A percentile compares a stretch with the other conserved stretches of the same genome.
phyloP scores from a whole-genome alignment of 176 grass and related monocot genomes.

The Olyra latifolia region DNA sequence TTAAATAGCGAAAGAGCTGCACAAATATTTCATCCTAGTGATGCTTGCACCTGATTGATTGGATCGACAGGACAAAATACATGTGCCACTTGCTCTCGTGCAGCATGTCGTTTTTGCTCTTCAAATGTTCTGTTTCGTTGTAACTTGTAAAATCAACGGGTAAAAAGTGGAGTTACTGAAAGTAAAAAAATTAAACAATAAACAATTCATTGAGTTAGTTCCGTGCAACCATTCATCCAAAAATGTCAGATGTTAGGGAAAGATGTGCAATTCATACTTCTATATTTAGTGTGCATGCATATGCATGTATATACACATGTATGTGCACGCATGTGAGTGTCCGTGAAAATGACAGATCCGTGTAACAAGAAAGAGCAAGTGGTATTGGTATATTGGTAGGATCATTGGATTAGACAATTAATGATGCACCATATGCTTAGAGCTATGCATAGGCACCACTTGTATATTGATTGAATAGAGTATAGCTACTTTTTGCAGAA shows the following conservation, averaged over 20 bases:
- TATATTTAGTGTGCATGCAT: background rate
- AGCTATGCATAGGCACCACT: background rate
- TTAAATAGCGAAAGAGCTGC: conserved; percentile 28
- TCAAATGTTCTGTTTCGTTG: conserved; percentile 15
- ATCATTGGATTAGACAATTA: conserved; percentile 6
- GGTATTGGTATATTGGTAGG: background rate
- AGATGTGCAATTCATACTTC: background rate
- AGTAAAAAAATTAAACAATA: background rate
- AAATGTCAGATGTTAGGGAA: conserved; percentile 1
- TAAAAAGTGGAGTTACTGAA: conserved; percentile 1
- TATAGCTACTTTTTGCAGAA: conserved; percentile 11
- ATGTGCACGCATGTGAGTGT: conserved; percentile 12
- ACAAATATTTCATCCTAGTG: conserved; percentile 9
- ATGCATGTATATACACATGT: background rate
- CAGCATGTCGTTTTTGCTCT: conserved; percentile 18
- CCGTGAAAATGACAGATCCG: conserved; percentile 27
- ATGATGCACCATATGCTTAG: conserved; percentile 6
- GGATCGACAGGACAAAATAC: conserved; percentile 39
- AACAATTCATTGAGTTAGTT: background rate
- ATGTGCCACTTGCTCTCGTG: conserved; percentile 30
- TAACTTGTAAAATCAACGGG: background rate
- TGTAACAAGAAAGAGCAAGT: background rate
- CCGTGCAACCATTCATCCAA: background rate
- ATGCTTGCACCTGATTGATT: conserved; percentile 31
- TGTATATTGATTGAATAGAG: conserved; percentile 4